phyloP scores from a whole-genome alignment of 2,329 filamentous ascomycete species.

The Talaromyces sp. region DNA sequence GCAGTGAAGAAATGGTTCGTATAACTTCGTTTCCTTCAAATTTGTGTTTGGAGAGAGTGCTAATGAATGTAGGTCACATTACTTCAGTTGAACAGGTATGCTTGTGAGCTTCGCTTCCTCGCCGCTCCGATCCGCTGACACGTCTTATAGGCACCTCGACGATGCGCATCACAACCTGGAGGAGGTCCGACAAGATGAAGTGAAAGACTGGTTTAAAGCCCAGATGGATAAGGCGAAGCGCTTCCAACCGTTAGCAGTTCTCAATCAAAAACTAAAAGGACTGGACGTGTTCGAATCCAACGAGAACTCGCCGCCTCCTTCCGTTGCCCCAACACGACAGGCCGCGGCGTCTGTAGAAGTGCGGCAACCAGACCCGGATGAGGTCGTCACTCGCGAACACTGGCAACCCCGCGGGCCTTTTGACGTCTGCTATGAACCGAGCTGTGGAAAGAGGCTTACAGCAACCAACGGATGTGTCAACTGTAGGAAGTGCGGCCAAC shows the following conservation, averaged over 20 bases:
- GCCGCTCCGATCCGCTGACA: slow-evolving; percentile 18
- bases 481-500: slow-evolving; percentile 82
- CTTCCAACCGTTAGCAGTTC: slow-evolving; percentile 82
- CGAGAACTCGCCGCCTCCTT: slow-evolving; percentile 52
- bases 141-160: slow-evolving; percentile 62
- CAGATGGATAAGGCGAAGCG: slow-evolving; percentile 90
- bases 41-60: slow-evolving; percentile 3
- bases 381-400: slow-evolving; percentile 78
- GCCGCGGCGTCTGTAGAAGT: slow-evolving; percentile 26
- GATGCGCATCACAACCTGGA: slow-evolving; percentile 86
- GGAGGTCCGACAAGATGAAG: slow-evolving; percentile 83
- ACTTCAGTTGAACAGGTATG: slow-evolving; percentile 77
- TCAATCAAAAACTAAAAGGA: slow-evolving; percentile 90
- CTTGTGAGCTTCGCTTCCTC: background rate
- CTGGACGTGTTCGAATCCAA: slow-evolving; percentile 93
- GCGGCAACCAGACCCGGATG: slow-evolving; percentile 67
- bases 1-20: slow-evolving; percentile 90
- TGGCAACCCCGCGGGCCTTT: slow-evolving; percentile 75
- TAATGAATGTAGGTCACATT: slow-evolving; percentile 68
- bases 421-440: slow-evolving; percentile 81
- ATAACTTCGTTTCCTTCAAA: background rate
- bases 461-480: slow-evolving; percentile 80
- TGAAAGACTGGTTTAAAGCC: slow-evolving; percentile 94
- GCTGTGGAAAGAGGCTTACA: slow-evolving; percentile 74
- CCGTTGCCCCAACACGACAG: slow-evolving; percentile 30